Evolutionary conservation across 257 asterid species (phyloP).

Genomic region (Nicotiana benthamiana): DNA sequence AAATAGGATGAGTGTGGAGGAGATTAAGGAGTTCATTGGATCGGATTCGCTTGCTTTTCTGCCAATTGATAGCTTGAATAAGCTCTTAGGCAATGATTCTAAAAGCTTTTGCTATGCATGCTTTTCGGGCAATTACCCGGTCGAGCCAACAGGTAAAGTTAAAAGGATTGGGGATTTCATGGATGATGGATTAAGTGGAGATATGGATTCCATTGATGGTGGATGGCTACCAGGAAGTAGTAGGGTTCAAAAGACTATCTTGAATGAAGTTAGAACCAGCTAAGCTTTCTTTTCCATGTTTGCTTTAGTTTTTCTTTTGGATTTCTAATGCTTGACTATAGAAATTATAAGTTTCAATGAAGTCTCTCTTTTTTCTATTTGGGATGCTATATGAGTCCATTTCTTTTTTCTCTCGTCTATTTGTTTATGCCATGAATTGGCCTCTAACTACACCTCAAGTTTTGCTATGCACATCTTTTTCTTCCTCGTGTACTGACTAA

Average conservation of each 20-base stretch:
- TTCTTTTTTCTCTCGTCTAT: not conserved
- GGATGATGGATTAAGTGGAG: constrained; percentile 82
- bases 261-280: constrained; percentile 6
- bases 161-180: constrained; percentile 76
- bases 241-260: not conserved
- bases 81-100: constrained; percentile 37
- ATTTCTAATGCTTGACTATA: not conserved
- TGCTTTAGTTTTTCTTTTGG: not conserved
- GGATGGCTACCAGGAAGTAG: constrained; percentile 40
- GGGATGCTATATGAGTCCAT: not conserved
- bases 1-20: constrained; percentile 62
- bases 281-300: not conserved
- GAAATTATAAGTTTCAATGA: not conserved
- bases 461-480: too few relatives aligned
- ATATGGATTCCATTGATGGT: constrained; percentile 44
- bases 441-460: too few relatives aligned
- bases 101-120: constrained; percentile 64
- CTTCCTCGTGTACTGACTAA: too few relatives aligned
- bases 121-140: constrained; percentile 73
- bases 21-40: constrained; percentile 71
- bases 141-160: constrained; percentile 64
- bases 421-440: not conserved
- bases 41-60: constrained; percentile 77
- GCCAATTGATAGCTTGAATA: constrained; percentile 45
- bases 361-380: not conserved